Conservation (phyloP, 768 basidiomycete genomes). For the Suillus bovinus region DNA sequence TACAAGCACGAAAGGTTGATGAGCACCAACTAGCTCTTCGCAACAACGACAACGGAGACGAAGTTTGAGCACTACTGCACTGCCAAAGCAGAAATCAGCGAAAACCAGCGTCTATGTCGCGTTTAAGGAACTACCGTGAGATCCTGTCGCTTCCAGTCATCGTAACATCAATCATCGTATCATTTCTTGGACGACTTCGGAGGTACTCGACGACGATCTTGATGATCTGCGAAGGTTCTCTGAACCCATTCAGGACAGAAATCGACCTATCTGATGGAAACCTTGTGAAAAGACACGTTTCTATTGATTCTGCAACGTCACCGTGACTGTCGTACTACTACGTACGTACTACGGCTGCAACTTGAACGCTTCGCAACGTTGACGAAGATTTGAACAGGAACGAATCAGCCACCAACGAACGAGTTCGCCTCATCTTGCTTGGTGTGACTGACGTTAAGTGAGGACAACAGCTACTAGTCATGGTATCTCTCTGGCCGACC, state of each 20-base stretch:
- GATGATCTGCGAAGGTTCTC: slow-evolving; percentile 2
- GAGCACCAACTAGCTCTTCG: neutral
- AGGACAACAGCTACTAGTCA: neutral
- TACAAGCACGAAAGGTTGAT: neutral
- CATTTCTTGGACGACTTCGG: neutral
- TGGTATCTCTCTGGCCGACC: neutral
- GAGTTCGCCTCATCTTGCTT: neutral
- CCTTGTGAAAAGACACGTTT: neutral
- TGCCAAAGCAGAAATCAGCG: neutral
- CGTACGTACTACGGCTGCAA: neutral
- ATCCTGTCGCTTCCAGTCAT: neutral
- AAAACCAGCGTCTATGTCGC: neutral
- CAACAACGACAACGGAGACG: neutral
- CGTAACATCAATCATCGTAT: neutral
- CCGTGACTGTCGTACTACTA: neutral
- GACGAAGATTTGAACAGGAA: neutral
- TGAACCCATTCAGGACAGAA: neutral
- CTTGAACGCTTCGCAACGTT: neutral
- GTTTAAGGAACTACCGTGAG: neutral
- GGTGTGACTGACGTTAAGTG: neutral
- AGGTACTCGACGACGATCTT: neutral
- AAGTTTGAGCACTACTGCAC: neutral
- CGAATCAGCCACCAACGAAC: neutral
- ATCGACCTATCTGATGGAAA: neutral
- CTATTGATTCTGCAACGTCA: neutral